These are phyloP conservation scores for Telopea speciosissima DNA, from an alignment of 177 flowering plant species.

Conservation along the genomic window DNA sequence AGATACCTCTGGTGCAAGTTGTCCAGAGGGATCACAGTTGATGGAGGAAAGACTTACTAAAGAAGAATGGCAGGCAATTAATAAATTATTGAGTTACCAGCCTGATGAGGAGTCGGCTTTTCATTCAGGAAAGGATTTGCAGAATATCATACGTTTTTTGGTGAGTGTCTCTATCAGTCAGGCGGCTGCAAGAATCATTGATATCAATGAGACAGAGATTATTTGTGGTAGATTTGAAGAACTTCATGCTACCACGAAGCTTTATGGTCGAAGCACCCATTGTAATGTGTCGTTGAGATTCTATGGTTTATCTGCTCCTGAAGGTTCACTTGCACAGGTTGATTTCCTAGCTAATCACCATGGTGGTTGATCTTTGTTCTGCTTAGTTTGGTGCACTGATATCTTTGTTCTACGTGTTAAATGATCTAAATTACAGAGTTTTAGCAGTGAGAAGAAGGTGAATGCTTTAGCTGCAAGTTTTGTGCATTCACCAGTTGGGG, in stretches of 20 bases:
- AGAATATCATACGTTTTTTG: slow-evolving; percentile 59
- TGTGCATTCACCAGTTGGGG: slow-evolving; percentile 75
- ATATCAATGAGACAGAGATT: slow-evolving; percentile 60
- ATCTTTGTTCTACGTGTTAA: not conserved
- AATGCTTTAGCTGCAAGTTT: slow-evolving; percentile 89
- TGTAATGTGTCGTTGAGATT: slow-evolving; percentile 74
- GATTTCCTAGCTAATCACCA: slow-evolving; percentile 15
- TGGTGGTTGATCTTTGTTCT: not conserved
- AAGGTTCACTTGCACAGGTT: slow-evolving; percentile 97
- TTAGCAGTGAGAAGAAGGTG: slow-evolving; percentile 69
- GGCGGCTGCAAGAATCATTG: slow-evolving; percentile 81
- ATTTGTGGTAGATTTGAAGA: slow-evolving; percentile 92
- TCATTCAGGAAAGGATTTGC: slow-evolving; percentile 61
- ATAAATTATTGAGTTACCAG: slow-evolving; percentile 83
- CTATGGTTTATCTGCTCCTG: slow-evolving; percentile 92
- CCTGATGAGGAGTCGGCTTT: slow-evolving; percentile 58
- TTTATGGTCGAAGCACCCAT: slow-evolving; percentile 60
- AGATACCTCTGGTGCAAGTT: slow-evolving; percentile 33
- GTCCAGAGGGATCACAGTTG: slow-evolving; percentile 35
- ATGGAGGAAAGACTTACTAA: slow-evolving; percentile 64
- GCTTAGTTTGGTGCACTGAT: not conserved
- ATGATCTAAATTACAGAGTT: slow-evolving; percentile 57
- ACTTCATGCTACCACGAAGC: slow-evolving; percentile 70
- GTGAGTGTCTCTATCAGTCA: slow-evolving; percentile 65
- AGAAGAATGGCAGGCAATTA: slow-evolving; percentile 95